Evolutionary conservation across 192 early-diverging fungal species (phyloP).

Genomic region (Coemansia sp.): DNA sequence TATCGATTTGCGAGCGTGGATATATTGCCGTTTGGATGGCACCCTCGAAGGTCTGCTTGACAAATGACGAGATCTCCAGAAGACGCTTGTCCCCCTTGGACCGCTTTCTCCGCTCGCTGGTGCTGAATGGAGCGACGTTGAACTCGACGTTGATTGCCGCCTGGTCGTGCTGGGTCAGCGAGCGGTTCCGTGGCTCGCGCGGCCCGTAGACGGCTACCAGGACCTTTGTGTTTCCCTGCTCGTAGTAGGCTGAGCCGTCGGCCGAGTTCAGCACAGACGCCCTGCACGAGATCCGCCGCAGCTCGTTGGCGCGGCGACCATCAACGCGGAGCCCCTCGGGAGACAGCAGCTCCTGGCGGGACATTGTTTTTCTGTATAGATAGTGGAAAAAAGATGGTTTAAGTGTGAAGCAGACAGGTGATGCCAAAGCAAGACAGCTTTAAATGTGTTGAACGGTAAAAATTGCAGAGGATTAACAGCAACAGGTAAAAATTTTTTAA

Average conservation of each 20-base stretch:
- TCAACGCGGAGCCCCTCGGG: constrained; percentile 86
- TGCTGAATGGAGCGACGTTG: constrained; percentile 88
- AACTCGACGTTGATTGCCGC: constrained; percentile 88
- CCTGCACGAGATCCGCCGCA: constrained; percentile 79
- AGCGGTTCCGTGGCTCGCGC: constrained; percentile 67
- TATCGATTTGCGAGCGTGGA: constrained; percentile 89
- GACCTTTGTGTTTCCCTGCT: constrained; percentile 95
- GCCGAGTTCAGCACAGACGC: constrained; percentile 78
- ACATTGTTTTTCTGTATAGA: constrained; percentile 26
- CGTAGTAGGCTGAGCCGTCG: constrained; percentile 92
- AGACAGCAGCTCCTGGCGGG: constrained; percentile 53
- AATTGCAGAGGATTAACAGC: too few relatives aligned
- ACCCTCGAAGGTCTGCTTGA: constrained; percentile 91
- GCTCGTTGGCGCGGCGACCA: constrained; percentile 85
- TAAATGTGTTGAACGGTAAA: too few relatives aligned
- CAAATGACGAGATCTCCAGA: constrained; percentile 79
- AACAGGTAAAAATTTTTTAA: too few relatives aligned
- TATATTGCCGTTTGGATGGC: constrained; percentile 74
- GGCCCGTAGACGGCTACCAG: constrained; percentile 93
- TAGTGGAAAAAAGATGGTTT: too few relatives aligned
- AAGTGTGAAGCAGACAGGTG: too few relatives aligned
- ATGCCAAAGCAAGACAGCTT: too few relatives aligned
- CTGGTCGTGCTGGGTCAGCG: constrained; percentile 64
- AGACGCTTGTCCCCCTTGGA: constrained; percentile 89
- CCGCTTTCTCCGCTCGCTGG: constrained; percentile 80